A percentile compares a stretch with the other conserved stretches of the same genome.
phyloP scores from a whole-genome alignment of 2,329 filamentous ascomycete species.

The Calonectria henricotiae region DNA sequence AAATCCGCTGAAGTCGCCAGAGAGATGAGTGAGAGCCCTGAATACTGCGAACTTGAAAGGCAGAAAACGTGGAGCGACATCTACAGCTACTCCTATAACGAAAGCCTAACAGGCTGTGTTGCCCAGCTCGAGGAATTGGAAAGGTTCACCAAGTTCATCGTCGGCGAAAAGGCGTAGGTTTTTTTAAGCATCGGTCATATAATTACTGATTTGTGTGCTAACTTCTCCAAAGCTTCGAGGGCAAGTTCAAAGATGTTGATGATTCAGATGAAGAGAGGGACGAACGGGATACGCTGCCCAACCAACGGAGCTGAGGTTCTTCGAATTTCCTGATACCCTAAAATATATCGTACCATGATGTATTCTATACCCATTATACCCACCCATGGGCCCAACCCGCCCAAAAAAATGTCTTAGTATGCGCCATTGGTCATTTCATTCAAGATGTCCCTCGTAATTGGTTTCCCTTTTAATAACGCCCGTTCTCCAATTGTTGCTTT shows the following conservation, averaged over 20 bases:
- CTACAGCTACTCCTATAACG: constrained; percentile 71
- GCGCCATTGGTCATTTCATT: constrained; percentile 76
- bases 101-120: constrained; percentile 70
- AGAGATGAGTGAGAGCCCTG: constrained; percentile 49
- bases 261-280: constrained; percentile 46
- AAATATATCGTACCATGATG: constrained; percentile 20
- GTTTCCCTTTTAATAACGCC: constrained; percentile 76
- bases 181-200: not conserved
- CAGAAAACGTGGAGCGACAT: constrained; percentile 71
- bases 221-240: constrained; percentile 56
- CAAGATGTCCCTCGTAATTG: constrained; percentile 83
- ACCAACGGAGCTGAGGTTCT: constrained; percentile 41
- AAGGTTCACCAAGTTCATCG: constrained; percentile 72
- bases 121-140: constrained; percentile 70
- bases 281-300: constrained; percentile 41
- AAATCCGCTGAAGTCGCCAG: constrained; percentile 67
- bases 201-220: not conserved
- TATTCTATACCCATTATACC: constrained; percentile 31
- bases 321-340: constrained; percentile 36
- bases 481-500: constrained; percentile 73
- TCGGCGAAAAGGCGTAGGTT: constrained; percentile 68
- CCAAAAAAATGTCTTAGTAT: constrained; percentile 53
- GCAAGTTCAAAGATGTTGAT: constrained; percentile 50
- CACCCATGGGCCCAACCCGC: constrained; percentile 36
- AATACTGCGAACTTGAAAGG: constrained; percentile 51